Evolutionary conservation across 495 filamentous ascomycete genomes (phyloP).

Genomic region (Penicillium paradoxum): DNA sequence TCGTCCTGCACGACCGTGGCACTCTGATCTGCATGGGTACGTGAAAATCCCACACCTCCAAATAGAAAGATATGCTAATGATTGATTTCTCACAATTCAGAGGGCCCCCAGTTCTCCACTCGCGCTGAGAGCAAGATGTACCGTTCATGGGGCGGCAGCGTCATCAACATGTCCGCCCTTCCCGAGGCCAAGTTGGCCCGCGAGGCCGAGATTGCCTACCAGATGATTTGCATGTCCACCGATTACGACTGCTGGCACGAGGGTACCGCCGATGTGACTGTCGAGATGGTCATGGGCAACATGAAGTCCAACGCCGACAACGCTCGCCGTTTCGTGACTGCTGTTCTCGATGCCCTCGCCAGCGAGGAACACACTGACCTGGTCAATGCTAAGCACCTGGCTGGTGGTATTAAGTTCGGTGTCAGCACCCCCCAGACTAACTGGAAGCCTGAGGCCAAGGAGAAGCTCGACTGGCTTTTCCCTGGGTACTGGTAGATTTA

Average conservation of each 20-base stretch:
- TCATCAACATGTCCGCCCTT: constrained; percentile 98
- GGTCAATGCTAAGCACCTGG: constrained; percentile 63
- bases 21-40: constrained; percentile 86
- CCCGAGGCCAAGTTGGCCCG: constrained; percentile 94
- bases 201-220: constrained; percentile 94
- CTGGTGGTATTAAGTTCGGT: constrained; percentile 55
- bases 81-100: constrained; percentile 30
- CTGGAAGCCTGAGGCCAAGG: constrained; percentile 56
- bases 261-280: constrained; percentile 71
- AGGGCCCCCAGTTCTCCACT: constrained; percentile 97
- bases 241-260: constrained; percentile 98
- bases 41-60: constrained; percentile 14
- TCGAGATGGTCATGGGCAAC: constrained; percentile 95
- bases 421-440: constrained; percentile 62
- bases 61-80: constrained; percentile 2
- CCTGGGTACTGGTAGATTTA: constrained; percentile 44
- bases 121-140: constrained; percentile 93
- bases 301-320: constrained; percentile 91
- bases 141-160: constrained; percentile 80
- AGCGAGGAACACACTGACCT: constrained; percentile 70
- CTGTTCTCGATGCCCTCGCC: constrained; percentile 79
- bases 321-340: constrained; percentile 76
- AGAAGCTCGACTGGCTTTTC: constrained; percentile 74
- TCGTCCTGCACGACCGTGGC: constrained; percentile 70
- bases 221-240: constrained; percentile 98